Evolutionary conservation across 768 basidiomycete species (phyloP).

Genomic region (Xerocomus spinulosus): DNA sequence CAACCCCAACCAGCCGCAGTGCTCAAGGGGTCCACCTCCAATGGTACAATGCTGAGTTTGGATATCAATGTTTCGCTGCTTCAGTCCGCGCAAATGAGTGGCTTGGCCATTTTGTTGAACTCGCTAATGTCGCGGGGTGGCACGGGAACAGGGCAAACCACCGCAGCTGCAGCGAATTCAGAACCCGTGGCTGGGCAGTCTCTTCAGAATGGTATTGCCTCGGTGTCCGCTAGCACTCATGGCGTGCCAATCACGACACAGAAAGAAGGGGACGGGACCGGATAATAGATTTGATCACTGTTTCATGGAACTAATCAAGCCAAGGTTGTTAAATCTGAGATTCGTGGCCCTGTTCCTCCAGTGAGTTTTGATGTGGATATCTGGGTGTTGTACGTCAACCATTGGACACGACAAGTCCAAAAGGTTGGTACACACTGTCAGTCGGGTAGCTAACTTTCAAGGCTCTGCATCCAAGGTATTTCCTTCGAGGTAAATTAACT

Average conservation of each 20-base stretch:
- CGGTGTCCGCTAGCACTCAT: slow-evolving; percentile 2
- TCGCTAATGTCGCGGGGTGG: slow-evolving; percentile 55
- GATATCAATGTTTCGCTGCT: slow-evolving; percentile 76
- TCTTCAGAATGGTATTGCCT: slow-evolving; percentile 12
- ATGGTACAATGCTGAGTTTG: slow-evolving; percentile 67
- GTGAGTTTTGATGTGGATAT: not conserved
- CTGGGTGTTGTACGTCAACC: not conserved
- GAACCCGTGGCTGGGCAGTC: slow-evolving; percentile 13
- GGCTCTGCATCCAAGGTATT: no score
- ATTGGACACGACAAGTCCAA: no score
- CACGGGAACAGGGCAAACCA: slow-evolving; percentile 20
- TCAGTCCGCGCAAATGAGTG: slow-evolving; percentile 73
- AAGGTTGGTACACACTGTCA: no score
- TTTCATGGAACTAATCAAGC: slow-evolving; percentile 10
- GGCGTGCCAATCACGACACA: slow-evolving; percentile 5
- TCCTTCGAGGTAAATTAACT: no score
- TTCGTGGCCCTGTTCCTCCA: not conserved
- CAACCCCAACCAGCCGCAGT: slow-evolving; percentile 74
- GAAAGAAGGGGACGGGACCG: slow-evolving; percentile 21
- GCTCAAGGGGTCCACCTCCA: slow-evolving; percentile 62
- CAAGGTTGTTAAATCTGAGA: slow-evolving; percentile 1
- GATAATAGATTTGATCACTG: slow-evolving; percentile 18
- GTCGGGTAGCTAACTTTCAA: no score
- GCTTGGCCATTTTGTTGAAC: slow-evolving; percentile 66
- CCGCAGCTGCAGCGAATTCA: not conserved